Conservation (phyloP, 805 yeast genomes). For the Ogataea ramenticola region DNA sequence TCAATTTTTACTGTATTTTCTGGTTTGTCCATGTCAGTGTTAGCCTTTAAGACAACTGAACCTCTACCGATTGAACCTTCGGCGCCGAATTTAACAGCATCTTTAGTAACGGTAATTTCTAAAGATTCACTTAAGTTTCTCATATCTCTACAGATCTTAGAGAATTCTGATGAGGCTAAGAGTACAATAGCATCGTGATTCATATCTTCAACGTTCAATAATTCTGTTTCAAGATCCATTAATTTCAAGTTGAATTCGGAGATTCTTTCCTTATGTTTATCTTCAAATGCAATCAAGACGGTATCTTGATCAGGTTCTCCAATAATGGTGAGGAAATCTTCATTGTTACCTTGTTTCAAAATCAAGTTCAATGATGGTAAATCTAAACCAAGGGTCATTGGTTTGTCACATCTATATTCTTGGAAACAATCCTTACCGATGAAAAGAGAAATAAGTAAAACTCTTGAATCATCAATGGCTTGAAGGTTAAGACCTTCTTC, state of each 20-base stretch:
- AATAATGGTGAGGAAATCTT: slow-evolving; percentile 78
- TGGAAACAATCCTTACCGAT: slow-evolving; percentile 85
- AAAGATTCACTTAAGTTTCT: slow-evolving; percentile 81
- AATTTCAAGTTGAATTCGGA: slow-evolving; percentile 86
- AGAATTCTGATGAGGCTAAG: slow-evolving; percentile 83
- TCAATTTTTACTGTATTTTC: slow-evolving; percentile 69
- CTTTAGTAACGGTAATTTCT: slow-evolving; percentile 81
- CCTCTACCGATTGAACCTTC: slow-evolving; percentile 93
- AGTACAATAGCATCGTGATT: slow-evolving; percentile 81
- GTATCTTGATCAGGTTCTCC: slow-evolving; percentile 85
- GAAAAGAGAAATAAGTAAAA: slow-evolving; percentile 78
- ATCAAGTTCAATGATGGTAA: slow-evolving; percentile 82
- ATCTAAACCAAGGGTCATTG: slow-evolving; percentile 86
- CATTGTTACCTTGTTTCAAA: slow-evolving; percentile 83
- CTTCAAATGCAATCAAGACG: slow-evolving; percentile 81
- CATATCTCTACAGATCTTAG: slow-evolving; percentile 85
- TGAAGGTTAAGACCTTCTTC: slow-evolving; percentile 92
- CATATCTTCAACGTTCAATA: slow-evolving; percentile 88
- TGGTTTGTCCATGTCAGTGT: slow-evolving; percentile 72
- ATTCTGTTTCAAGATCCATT: slow-evolving; percentile 96
- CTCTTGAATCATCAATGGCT: slow-evolving; percentile 97
- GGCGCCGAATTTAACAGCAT: slow-evolving; percentile 80
- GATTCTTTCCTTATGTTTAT: slow-evolving; percentile 81
- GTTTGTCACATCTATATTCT: slow-evolving; percentile 93
- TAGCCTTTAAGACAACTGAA: slow-evolving; percentile 77